Evolutionary conservation across 352 stramenopile genomes (phyloP).

Genomic region (Phytophthora pseudosyringae): DNA sequence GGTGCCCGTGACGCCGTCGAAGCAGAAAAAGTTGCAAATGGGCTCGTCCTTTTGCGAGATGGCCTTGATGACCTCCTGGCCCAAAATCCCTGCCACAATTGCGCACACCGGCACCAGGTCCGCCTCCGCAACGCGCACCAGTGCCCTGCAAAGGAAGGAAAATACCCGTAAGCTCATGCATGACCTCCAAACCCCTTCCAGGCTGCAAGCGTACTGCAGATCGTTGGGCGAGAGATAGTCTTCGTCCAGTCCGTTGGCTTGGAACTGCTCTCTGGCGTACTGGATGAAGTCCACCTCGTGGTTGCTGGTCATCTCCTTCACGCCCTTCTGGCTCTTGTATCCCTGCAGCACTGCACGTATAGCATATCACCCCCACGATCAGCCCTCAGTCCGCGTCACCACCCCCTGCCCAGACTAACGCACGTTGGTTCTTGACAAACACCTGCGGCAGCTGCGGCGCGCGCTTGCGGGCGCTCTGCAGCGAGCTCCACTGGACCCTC

Average conservation of each 20-base stretch:
- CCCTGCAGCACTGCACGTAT: constrained; percentile 64
- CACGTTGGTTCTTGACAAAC: constrained; percentile 85
- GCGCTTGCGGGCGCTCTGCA: constrained; percentile 75
- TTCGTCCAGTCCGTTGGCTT: constrained; percentile 56
- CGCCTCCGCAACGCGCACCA: constrained; percentile 49
- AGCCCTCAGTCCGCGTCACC: neutral
- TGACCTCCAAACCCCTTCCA: neutral
- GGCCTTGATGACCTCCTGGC: constrained; percentile 98
- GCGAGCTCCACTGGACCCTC: constrained; percentile 58
- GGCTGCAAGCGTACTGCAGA: constrained; percentile 44
- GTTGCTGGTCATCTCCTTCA: constrained; percentile 15
- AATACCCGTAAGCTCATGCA: neutral
- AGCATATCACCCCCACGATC: no score
- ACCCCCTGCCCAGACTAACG: constrained; percentile 8
- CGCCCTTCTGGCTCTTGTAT: constrained; percentile 43
- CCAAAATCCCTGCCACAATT: constrained; percentile 96
- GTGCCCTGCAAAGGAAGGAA: constrained; percentile 27
- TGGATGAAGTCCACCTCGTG: constrained; percentile 56
- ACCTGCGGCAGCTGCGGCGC: constrained; percentile 74
- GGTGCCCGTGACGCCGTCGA: constrained; percentile 77
- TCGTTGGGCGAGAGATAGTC: constrained; percentile 68
- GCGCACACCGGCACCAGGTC: constrained; percentile 94
- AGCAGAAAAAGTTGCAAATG: constrained; percentile 96
- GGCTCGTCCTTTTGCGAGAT: constrained; percentile 96
- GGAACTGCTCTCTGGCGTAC: constrained; percentile 60